These are phyloP conservation scores for Kwoniella dejecticola DNA, from an alignment of 768 basidiomycete genomes.

Conservation along the genomic window DNA sequence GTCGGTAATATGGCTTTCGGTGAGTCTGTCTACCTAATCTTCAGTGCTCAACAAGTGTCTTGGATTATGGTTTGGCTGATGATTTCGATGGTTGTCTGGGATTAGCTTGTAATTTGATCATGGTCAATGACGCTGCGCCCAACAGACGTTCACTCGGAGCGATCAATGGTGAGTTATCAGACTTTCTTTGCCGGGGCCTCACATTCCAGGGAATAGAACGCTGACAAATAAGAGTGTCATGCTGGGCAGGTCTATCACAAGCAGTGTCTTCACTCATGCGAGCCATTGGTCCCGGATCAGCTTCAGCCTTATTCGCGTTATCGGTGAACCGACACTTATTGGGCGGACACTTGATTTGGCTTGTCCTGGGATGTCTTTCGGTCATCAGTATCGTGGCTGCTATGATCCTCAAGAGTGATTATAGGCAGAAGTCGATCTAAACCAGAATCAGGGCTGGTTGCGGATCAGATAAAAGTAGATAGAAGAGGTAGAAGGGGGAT, in stretches of 20 bases:
- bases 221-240: too few relatives aligned
- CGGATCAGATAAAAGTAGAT: too few relatives aligned
- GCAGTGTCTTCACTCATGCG: constrained; percentile 38
- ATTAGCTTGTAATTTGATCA: constrained; percentile 47
- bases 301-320: constrained; percentile 39
- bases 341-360: constrained; percentile 42
- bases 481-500: too few relatives aligned
- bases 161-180: constrained; percentile 39
- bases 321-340: constrained; percentile 39
- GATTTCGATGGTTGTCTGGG: neutral
- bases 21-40: too few relatives aligned
- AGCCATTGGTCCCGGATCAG: constrained; percentile 40
- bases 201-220: too few relatives aligned
- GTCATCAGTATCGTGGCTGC: constrained; percentile 18
- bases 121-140: constrained; percentile 44
- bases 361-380: constrained; percentile 16
- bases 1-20: constrained; percentile 41
- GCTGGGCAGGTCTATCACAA: constrained; percentile 34
- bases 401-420: constrained; percentile 23
- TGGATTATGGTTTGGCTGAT: neutral
- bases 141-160: constrained; percentile 32
- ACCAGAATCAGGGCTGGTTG: too few relatives aligned
- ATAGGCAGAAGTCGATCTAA: constrained; percentile 15
- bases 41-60: too few relatives aligned
- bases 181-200: neutral